Base-by-base conservation (phyloP, 2,329 filamentous ascomycete genomes). In the Colletotrichum gigasporum region DNA sequence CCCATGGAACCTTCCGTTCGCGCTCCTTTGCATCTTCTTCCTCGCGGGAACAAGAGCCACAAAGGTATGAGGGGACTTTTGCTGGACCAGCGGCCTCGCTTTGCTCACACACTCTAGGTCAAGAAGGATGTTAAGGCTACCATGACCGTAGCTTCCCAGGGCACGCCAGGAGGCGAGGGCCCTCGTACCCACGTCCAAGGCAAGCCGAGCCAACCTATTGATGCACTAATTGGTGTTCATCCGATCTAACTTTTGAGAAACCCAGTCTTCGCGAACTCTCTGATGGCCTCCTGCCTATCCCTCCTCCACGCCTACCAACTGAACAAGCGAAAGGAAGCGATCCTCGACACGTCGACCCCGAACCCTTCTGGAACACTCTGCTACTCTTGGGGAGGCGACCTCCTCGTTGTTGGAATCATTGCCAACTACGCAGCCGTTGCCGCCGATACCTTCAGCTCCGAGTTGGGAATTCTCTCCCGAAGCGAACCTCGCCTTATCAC, bases 401-500 rank as follows among this genome's bases (percentile, higher is more conserved):
- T 91, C 5, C 80, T 90, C 4, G 80, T 90, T 10, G 73, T 91
- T 18, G 89, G 89, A 11, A 89, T 91, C 69, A 86, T 91, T 69
- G 87, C 88, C 41, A 95, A 97, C 79, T 99, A 99, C 73, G 95
- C 94, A 24, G 92, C 93, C 50, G 94, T 97, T 9, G 89, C 93
- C 18, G 93, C 95, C 51, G 96, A 99, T 76, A 99, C 96, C 0
- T 96, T 97, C 75, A 94, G 92, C 61, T 97, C 94, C 10, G 96
- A 99, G 80, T 88, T 99, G 18, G 96, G 96, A 12, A 99, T 99
- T 60, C 83, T 99, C 11, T 91, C 94, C 6, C 87, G 84, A 63
- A 85, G 85, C 22, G 81, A 87, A 44, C 96, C 96, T 8, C 89
- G 94, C 34, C 87, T 99, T 35, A 95, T 99, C 74, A 97, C 93